Base-by-base conservation (phyloP, 1,284 basidiomycete species). In the Apiotrichum mycotoxinovorans region DNA sequence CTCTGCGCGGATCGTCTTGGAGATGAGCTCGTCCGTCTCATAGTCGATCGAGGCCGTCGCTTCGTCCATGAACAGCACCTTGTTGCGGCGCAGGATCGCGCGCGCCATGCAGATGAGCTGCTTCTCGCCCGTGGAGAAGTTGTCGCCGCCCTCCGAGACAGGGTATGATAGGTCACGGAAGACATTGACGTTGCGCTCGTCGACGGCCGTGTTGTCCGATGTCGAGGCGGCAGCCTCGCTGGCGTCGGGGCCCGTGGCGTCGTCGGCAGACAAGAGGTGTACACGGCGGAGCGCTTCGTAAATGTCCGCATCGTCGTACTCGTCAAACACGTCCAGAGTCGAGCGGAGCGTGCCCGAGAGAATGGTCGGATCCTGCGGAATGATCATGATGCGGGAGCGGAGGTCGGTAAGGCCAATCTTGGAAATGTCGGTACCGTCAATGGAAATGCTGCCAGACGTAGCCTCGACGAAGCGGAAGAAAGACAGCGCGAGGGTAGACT, bases 381-480 rank as follows among this genome's bases (percentile, higher is more conserved):
- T 97, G 72, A 98, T 95, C 4, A 91, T 94, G 57, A 95, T 80
- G 57, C 79, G 67, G 30, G 76, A 77, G 17, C 95, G 83, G 54
- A 98, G 81, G 73, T 95, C 91, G 0, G 87, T 87, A 35, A 96
- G 79, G n/a, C 92, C 91, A 60, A 97, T 84, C 64, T 83, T 83
- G 37, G 88, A 80, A 54, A 93, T 93, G 66, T 96, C 73, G 25
- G 94, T 66, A n/a, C 83, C 89, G 75, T 98, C 95, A 49, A 99
- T 84, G 22, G 86, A 55, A 56, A 98, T 97, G 7, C 80, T 79
- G 2, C 92, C 92, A 67, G 86, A 82, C 0, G 85, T 85, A 0
- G 92, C 87, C 68, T 96, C 92, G 23, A 95, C 90, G 69, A 96
- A 95, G 51, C 96, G 85, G 86, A 98, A 97, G 81, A 97, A 92